Base-by-base conservation (phyloP, 441 rosid species). In the Eruca vesicaria region DNA sequence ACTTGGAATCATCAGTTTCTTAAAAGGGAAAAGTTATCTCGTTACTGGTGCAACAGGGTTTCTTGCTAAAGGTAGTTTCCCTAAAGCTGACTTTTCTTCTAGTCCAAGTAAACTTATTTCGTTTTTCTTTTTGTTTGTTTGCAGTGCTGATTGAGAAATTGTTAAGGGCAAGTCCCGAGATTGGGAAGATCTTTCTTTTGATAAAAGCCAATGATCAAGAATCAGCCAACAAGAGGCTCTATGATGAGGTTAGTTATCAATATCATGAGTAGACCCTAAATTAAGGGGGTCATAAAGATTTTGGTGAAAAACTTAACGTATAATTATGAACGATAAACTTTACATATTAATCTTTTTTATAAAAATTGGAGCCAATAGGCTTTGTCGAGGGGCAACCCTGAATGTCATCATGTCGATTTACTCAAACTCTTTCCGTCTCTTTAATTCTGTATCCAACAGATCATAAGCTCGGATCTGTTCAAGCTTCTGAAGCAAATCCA, bases 21-120 rank as follows among this genome's bases (percentile, higher is more conserved):
- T 80, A 1, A 32, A 36, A 19, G 77, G 75, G 41, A 80, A 80
- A 18, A 75, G 53, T 28, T 68, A 41, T 50, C 50, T 82, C 9
- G 21, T 80, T 52, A 80, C 85, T 0, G 83, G 83, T 11, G 69
- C 80, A 12, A 82, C 81, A 68, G 78, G 82, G 50, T 73, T 76
- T 45, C 69, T 79, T 16, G 77, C 56, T 11, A 72, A 72, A 72
- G 84, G 80, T 76, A 63, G 18, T 11, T 18, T 38, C 0, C 68
- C 63, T 38, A 55, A 33, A 19, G 9, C 8, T 38, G 48, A 36
- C 33, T n/a, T 35, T 76, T 62, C 69, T 69, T 68, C 6, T 59
- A 33, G 0, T 33, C 0, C 72, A 68, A 68, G 53, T 45, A 12
- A 74, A 74, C 62, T 45, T 29, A 59, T 21, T 31, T 20, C 20